A percentile compares a stretch with the other conserved stretches of the same genome.
Conservation (phyloP, 495 filamentous ascomycete genomes). For the Xylaria flabelliformis region DNA sequence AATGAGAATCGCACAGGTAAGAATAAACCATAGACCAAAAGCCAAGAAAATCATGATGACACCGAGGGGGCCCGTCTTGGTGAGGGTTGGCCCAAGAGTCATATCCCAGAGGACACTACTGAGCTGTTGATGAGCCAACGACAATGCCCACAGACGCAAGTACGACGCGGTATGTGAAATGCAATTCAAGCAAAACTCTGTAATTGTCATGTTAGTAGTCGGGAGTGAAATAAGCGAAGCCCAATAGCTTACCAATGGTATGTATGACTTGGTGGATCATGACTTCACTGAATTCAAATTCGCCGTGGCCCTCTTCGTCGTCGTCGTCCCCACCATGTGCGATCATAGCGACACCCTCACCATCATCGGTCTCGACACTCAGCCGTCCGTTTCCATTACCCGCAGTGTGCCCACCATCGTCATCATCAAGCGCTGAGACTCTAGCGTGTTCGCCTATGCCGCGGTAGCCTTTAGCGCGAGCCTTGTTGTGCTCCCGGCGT, state of each 20-base stretch:
- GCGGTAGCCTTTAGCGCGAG: slow-evolving; percentile 86
- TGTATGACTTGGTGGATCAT: slow-evolving; percentile 99
- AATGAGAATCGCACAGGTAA: slow-evolving; percentile 78
- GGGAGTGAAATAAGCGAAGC: background rate
- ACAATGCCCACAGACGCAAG: slow-evolving; percentile 97
- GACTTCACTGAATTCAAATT: slow-evolving; percentile 93
- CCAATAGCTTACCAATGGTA: slow-evolving; percentile 78
- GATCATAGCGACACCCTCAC: slow-evolving; percentile 91
- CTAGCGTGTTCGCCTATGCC: slow-evolving; percentile 86
- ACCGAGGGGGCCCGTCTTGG: slow-evolving; percentile 66
- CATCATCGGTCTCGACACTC: slow-evolving; percentile 74
- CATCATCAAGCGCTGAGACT: slow-evolving; percentile 85
- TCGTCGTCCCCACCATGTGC: slow-evolving; percentile 79
- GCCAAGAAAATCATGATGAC: slow-evolving; percentile 78
- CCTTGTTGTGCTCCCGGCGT: slow-evolving; percentile 87
- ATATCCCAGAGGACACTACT: slow-evolving; percentile 96
- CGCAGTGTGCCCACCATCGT: slow-evolving; percentile 63
- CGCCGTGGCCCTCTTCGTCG: slow-evolving; percentile 80
- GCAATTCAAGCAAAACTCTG: slow-evolving; percentile 98
- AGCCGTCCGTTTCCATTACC: slow-evolving; percentile 62
- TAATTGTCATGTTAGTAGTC: slow-evolving; percentile 22
- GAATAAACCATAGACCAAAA: slow-evolving; percentile 87
- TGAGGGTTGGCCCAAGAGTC: slow-evolving; percentile 82
- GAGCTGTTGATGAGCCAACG: slow-evolving; percentile 96
- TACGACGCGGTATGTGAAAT: slow-evolving; percentile 99